A percentile compares a stretch with the other conserved stretches of the same genome.
Conservation (phyloP, 2,329 filamentous ascomycete species). For the Aspergillus jensenii region DNA sequence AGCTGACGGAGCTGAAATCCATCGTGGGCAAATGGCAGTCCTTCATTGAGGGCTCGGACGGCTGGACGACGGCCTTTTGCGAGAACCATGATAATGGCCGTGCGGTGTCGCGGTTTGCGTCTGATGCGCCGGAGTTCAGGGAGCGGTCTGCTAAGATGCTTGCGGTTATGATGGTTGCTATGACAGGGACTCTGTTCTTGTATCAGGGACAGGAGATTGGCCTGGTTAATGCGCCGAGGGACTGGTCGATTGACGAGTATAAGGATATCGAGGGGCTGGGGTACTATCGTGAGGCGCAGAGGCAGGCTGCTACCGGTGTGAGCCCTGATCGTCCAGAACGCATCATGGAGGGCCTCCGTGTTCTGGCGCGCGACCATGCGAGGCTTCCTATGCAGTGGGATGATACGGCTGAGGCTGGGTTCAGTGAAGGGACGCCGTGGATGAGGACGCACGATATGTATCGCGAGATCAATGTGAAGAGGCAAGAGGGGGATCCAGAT, state of each 20-base stretch:
- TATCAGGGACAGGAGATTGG: slow-evolving; percentile 64
- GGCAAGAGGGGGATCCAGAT: slow-evolving; percentile 47
- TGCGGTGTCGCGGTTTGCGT: slow-evolving; percentile 54
- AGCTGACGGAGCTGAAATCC: background rate
- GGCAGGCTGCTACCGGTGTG: slow-evolving; percentile 31
- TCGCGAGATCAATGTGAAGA: slow-evolving; percentile 48
- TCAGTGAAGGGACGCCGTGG: slow-evolving; percentile 59
- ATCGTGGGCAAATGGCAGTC: background rate
- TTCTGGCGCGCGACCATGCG: slow-evolving; percentile 60
- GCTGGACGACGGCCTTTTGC: slow-evolving; percentile 22
- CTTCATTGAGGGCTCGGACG: background rate
- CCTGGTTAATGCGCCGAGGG: slow-evolving; percentile 55
- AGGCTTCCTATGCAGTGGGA: slow-evolving; percentile 69
- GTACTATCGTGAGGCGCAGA: slow-evolving; percentile 44
- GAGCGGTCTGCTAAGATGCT: slow-evolving; percentile 55
- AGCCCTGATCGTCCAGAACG: background rate
- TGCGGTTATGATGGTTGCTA: slow-evolving; percentile 47
- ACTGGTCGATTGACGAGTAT: slow-evolving; percentile 51
- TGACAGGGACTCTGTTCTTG: slow-evolving; percentile 57
- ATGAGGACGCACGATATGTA: slow-evolving; percentile 53
- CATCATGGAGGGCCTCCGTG: slow-evolving; percentile 45
- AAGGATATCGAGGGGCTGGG: slow-evolving; percentile 47
- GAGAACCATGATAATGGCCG: slow-evolving; percentile 66
- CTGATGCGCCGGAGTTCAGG: slow-evolving; percentile 49
- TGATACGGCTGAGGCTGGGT: slow-evolving; percentile 56